Evolutionary conservation across 148 eudicot species (phyloP), one percentile per base, ranked within the genome.

Genomic region (Diospyros kaki): DNA sequence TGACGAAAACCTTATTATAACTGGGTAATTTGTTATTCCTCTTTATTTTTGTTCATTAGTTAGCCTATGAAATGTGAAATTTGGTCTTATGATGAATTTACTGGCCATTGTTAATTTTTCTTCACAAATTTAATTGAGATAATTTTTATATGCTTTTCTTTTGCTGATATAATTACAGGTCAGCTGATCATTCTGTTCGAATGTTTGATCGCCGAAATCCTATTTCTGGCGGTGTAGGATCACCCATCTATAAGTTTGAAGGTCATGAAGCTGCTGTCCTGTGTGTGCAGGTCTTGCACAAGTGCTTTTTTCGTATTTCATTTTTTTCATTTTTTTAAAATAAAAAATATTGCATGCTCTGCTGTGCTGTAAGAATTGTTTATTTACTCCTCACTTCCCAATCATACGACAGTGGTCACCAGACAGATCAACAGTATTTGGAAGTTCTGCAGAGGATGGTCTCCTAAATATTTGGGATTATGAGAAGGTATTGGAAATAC

Each of bases 401-500:
- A 65, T 45, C 42, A 18, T 69, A 67, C 84, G 84, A 43, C 89
- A 93, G 98, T 93, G 96, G 98, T 93, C 91, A 72, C 98, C 96
- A 52, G 94, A 91, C 81, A 91, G 81, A 69, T 78, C 94, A 77
- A 89, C 94, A 55, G 89, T 93, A 53, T 93, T 93, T 74, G 98
- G 98, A 82, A 93, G 92, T 81, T 90, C 96, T 73, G 98, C 98
- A 14, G 98, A 93, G 88, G 98, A 93, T 80, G 94, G 96, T 78
- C 75, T 87, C 28, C 73, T 93, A 51, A 91, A 93, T 84, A 89
- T 93, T 69, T 93, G 98, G 96, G 93, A 93, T 80, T 87, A 91
- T 77, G 92, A 87, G 69, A 87, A 89, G 94, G 98, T 91, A 61
- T n/a, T 64, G 43, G 58, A 52, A 51, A 66, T 78, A 53, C 28